Percentiles rank a stretch among this genome's conserved stretches.
These are phyloP conservation scores for Hygrophorus russula DNA, from an alignment of 768 basidiomycete species.

Conservation along the genomic window DNA sequence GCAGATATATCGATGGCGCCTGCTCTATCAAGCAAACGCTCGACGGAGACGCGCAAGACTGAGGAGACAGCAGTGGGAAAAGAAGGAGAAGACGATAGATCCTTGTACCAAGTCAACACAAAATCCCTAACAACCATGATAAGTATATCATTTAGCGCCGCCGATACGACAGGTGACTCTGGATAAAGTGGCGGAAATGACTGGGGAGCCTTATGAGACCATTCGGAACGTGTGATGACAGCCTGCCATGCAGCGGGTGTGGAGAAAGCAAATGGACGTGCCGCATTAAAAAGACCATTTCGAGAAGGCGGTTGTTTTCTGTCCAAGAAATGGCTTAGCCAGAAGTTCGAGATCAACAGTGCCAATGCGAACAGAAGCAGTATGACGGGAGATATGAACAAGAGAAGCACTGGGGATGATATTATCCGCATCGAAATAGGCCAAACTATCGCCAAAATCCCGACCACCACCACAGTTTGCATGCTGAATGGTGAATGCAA, in stretches of 20 bases:
- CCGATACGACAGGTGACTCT: constrained; percentile 51
- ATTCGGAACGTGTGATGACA: constrained; percentile 78
- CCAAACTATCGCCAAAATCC: constrained; percentile 42
- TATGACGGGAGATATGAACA: constrained; percentile 54
- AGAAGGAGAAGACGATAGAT: constrained; percentile 75
- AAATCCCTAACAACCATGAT: constrained; percentile 80
- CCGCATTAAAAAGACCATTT: constrained; percentile 40
- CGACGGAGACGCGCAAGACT: constrained; percentile 56
- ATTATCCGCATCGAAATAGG: constrained; percentile 44
- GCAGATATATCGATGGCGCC: constrained; percentile 58
- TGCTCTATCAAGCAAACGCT: constrained; percentile 45
- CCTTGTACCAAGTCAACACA: constrained; percentile 80
- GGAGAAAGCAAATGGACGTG: constrained; percentile 74
- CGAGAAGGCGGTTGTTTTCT: constrained; percentile 18
- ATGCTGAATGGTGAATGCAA: constrained; percentile 20
- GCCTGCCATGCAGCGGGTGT: constrained; percentile 95
- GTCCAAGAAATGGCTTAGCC: constrained; percentile 51
- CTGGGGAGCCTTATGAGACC: constrained; percentile 67
- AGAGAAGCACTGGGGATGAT: constrained; percentile 54
- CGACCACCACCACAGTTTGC: constrained; percentile 45
- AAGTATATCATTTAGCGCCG: constrained; percentile 70
- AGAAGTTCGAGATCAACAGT: constrained; percentile 43
- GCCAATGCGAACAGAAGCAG: constrained; percentile 34
- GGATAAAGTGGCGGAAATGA: constrained; percentile 58
- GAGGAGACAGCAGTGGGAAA: constrained; percentile 81